A percentile compares a stretch with the other conserved stretches of the same genome.
These are phyloP conservation scores for Gelatoporia subvermispora DNA, from an alignment of 768 basidiomycete species.

Conservation along the genomic window DNA sequence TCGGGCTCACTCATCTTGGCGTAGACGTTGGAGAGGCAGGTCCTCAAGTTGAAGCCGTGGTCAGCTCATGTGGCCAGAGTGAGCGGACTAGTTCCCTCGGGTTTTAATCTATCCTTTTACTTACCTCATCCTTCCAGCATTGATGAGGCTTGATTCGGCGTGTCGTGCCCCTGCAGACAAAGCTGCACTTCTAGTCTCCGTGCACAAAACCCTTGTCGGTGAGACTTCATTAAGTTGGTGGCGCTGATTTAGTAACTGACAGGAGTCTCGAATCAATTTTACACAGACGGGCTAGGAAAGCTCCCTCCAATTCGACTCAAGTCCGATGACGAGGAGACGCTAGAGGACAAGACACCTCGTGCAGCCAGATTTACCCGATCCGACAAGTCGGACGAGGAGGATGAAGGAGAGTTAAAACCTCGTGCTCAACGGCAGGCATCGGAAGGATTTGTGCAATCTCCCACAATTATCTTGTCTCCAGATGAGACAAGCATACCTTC, in stretches of 20 bases:
- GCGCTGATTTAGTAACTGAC: neutral
- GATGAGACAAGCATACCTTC: too few species aligned
- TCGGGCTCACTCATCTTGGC: slow-evolving; percentile 85
- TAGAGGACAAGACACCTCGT: slow-evolving; percentile 29
- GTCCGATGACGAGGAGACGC: slow-evolving; percentile 46
- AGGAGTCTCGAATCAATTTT: neutral
- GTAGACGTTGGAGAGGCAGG: slow-evolving; percentile 60
- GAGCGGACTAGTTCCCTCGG: slow-evolving; percentile 21
- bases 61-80: slow-evolving; percentile 77
- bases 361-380: slow-evolving; percentile 13
- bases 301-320: slow-evolving; percentile 73
- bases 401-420: neutral
- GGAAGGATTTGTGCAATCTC: too few species aligned
- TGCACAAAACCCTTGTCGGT: slow-evolving; percentile 88
- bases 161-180: slow-evolving; percentile 72
- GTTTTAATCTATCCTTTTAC: neutral
- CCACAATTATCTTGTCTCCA: too few species aligned
- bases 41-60: slow-evolving; percentile 53
- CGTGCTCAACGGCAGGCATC: too few species aligned
- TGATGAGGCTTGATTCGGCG: slow-evolving; percentile 45
- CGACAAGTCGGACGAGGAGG: neutral
- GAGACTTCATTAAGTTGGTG: slow-evolving; percentile 18
- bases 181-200: slow-evolving; percentile 70
- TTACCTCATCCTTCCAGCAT: slow-evolving; percentile 31
- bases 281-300: slow-evolving; percentile 64